Base-by-base conservation (phyloP, 208 protist species). In the Leishmania turanica region DNA sequence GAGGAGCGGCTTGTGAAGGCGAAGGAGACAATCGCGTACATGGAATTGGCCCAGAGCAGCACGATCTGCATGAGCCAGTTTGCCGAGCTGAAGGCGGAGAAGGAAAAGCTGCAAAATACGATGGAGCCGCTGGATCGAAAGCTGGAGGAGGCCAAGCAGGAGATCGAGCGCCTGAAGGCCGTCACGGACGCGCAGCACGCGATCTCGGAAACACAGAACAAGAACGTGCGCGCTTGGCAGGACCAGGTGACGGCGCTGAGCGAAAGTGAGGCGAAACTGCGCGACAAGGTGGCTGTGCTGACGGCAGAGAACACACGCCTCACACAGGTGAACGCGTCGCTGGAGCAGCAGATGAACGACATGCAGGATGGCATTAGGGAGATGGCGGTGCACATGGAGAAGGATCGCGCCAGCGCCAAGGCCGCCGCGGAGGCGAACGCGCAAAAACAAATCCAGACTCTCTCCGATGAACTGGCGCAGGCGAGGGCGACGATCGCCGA, bases 11-110 rank as follows among this genome's bases (percentile, higher is more conserved):
- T 96, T 15, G 91, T 96, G 54, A 93, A 95, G 85, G 94, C 94
- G 49, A 95, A 96, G 89, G 94, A 97, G 82, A 96, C 91, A 37
- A 96, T 97, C 74, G 92, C 92, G 2, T 96, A 93, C 78, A 96
- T 97, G 92, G 94, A 97, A 82, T 83, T 95, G 27, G 87, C 94
- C 62, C 88, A 96, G 88, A 92, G 87, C 75, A 87, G 84, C 60
- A 88, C 83, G 37, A 96, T 97, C 79, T 92, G 93, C 85, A 91
- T 95, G 88, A 94, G 88, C 72, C 91, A 97, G 84, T 97, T 92
- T 81, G 94, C 92, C 0, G 91, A 90, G 78, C 82, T 95, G 64
- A 91, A 95, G 78, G 85, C 94, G 58, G 85, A 90, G 76, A 92
- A 90, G 77, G 85, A 91, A 31, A 95, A 93, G 77, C 83, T 97